Evolutionary conservation across 2,329 filamentous ascomycete species (phyloP).

Genomic region (Fusarium pseudonygamai): DNA sequence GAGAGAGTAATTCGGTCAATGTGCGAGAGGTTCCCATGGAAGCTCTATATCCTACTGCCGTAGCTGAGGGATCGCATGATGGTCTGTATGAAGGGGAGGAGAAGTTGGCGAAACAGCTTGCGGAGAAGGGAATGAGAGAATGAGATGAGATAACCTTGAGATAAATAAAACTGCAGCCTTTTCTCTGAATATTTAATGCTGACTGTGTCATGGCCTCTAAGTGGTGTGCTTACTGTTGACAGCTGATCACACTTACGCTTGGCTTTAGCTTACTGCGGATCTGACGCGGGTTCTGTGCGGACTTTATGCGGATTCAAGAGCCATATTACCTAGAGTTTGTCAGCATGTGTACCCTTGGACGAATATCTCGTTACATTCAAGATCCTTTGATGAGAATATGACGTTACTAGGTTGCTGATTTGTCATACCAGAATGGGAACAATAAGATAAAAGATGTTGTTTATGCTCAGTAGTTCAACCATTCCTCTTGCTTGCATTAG

Average conservation of each 20-base stretch:
- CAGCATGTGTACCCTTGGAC: rapidly evolving
- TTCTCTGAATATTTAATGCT: rapidly evolving
- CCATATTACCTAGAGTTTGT: background rate
- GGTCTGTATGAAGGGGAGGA: background rate
- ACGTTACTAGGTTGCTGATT: background rate
- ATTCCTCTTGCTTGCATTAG: too few species aligned
- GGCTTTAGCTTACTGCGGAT: background rate
- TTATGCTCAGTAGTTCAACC: too few species aligned
- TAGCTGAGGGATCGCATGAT: background rate
- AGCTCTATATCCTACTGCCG: background rate
- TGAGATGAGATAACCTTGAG: rapidly evolving
- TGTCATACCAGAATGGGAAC: background rate
- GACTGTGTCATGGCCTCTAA: too few species aligned
- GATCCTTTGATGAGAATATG: background rate
- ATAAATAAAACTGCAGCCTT: rapidly evolving
- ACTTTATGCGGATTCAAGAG: background rate
- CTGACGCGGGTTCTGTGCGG: background rate
- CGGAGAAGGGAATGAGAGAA: background rate
- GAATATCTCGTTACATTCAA: rapidly evolving
- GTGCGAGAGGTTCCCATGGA: background rate
- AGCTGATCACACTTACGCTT: background rate
- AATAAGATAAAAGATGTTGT: background rate
- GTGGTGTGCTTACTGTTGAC: background rate
- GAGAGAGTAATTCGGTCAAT: background rate
- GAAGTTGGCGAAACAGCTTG: background rate